Conservation (phyloP, 768 basidiomycete species). For the Rhodotorula kratochvilovae region DNA sequence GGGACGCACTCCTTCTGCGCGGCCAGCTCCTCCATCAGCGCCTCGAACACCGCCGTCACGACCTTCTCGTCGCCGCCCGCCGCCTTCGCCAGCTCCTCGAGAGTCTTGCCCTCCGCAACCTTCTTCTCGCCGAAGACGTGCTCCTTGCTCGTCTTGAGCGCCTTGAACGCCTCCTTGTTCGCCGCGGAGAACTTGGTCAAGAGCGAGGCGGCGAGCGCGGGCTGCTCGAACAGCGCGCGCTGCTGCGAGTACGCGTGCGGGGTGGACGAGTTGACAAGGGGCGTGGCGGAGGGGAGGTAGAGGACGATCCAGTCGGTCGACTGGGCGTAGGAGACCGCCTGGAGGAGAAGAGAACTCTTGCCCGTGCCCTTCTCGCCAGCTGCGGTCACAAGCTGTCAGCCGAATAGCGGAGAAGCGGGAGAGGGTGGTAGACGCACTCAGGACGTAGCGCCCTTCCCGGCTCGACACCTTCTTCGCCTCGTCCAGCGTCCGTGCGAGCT, state of each 20-base stretch:
- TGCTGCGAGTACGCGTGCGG: conserved; percentile 29
- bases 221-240: conserved; percentile 36
- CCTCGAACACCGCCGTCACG: conserved; percentile 28
- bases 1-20: conserved; percentile 16
- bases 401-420: too few species aligned
- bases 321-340: conserved; percentile 33
- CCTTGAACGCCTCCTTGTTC: conserved; percentile 32
- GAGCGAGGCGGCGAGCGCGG: conserved; percentile 22
- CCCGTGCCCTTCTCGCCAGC: conserved; percentile 26
- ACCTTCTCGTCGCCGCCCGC: conserved; percentile 23
- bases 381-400: background rate
- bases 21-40: conserved; percentile 32
- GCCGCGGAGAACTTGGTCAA: conserved; percentile 19
- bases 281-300: conserved; percentile 36
- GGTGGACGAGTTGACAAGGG: conserved; percentile 35
- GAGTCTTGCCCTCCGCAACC: conserved; percentile 19
- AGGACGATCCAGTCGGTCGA: conserved; percentile 29
- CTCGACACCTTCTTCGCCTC: conserved; percentile 14
- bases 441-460: conserved; percentile 14
- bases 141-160: conserved; percentile 27
- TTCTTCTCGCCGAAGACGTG: conserved; percentile 23
- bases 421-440: conserved; percentile 6
- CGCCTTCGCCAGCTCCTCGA: conserved; percentile 29
- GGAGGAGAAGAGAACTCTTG: conserved; percentile 31
- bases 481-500: conserved; percentile 10